A percentile compares a stretch with the other conserved stretches of the same genome.
Evolutionary conservation across 2,329 filamentous ascomycete genomes (phyloP).

Genomic region (Colletotrichum costaricense): DNA sequence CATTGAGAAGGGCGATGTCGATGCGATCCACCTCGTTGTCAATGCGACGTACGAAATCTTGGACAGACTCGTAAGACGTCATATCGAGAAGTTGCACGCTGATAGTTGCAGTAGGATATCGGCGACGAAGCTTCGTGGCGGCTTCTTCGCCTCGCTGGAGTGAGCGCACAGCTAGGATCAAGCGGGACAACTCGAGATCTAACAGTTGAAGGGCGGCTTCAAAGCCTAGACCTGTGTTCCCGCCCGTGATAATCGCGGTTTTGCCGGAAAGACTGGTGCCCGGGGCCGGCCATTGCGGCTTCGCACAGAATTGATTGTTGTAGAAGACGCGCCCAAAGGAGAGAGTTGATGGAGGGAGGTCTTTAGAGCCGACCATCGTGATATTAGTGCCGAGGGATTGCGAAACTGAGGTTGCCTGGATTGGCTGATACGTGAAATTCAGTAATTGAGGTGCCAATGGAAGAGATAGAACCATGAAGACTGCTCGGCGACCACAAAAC

Average conservation of each 20-base stretch:
- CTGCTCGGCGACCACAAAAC: too few relatives aligned
- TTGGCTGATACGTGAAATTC: too few relatives aligned
- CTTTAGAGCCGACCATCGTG: not conserved
- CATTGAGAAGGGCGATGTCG: conserved; percentile 59
- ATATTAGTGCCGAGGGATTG: not conserved
- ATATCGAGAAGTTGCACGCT: conserved; percentile 64
- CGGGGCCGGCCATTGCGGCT: conserved; percentile 36
- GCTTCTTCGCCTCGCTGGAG: conserved; percentile 54
- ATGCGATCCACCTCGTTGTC: conserved; percentile 48
- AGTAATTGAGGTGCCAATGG: not conserved
- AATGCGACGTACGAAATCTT: conserved; percentile 52
- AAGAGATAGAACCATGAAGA: not conserved
- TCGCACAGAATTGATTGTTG: conserved; percentile 42
- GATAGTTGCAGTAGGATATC: conserved; percentile 48
- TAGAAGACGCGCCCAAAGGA: conserved; percentile 37
- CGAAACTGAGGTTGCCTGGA: too few relatives aligned
- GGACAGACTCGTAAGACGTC: conserved; percentile 56
- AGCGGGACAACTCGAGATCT: conserved; percentile 48
- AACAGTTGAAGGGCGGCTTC: conserved; percentile 54
- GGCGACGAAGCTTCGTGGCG: conserved; percentile 43
- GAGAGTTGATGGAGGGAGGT: not conserved
- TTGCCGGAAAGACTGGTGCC: conserved; percentile 45
- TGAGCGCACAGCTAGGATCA: conserved; percentile 61
- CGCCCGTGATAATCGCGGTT: conserved; percentile 60
- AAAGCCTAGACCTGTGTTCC: conserved; percentile 61